phyloP scores from a whole-genome alignment of 2,329 filamentous ascomycete species.

The Cladophialophora carrionii region DNA sequence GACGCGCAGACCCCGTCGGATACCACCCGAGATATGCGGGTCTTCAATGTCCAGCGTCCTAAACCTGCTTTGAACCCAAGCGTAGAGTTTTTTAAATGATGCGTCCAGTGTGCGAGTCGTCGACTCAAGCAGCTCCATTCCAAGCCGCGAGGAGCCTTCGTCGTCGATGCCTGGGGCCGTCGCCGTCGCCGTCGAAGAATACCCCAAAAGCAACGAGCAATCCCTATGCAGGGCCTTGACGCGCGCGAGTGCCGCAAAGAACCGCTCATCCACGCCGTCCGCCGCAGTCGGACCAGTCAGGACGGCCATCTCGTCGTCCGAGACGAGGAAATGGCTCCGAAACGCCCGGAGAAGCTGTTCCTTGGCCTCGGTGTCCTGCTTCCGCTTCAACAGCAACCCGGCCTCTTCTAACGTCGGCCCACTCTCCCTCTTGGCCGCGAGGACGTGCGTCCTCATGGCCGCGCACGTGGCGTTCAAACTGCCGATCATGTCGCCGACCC shows the following conservation, averaged over 20 bases:
- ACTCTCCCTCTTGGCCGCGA: conserved; percentile 74
- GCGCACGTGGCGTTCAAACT: conserved; percentile 78
- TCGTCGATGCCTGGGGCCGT: not conserved
- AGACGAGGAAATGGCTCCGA: conserved; percentile 78
- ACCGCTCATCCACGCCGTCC: conserved; percentile 81
- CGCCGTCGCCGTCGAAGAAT: conserved; percentile 71
- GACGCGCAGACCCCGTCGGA: conserved; percentile 80
- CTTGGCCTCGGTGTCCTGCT: conserved; percentile 74
- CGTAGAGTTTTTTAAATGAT: conserved; percentile 93
- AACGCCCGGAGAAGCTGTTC: conserved; percentile 80
- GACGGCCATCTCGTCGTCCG: conserved; percentile 74
- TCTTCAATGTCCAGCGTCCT: conserved; percentile 91
- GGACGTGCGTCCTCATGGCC: conserved; percentile 77
- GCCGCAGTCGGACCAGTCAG: conserved; percentile 71
- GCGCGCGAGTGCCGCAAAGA: conserved; percentile 75
- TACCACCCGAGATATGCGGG: conserved; percentile 83
- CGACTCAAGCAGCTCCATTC: conserved; percentile 88
- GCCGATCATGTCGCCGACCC: conserved; percentile 77
- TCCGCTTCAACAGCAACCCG: conserved; percentile 71
- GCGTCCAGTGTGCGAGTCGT: conserved; percentile 83
- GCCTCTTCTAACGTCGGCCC: conserved; percentile 76
- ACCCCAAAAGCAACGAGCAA: conserved; percentile 84
- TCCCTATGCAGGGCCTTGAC: conserved; percentile 87
- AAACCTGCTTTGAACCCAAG: conserved; percentile 93
- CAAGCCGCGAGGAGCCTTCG: conserved; percentile 72